Evolutionary conservation across 345 rosid species (phyloP).

Genomic region (Heritiera fomes): DNA sequence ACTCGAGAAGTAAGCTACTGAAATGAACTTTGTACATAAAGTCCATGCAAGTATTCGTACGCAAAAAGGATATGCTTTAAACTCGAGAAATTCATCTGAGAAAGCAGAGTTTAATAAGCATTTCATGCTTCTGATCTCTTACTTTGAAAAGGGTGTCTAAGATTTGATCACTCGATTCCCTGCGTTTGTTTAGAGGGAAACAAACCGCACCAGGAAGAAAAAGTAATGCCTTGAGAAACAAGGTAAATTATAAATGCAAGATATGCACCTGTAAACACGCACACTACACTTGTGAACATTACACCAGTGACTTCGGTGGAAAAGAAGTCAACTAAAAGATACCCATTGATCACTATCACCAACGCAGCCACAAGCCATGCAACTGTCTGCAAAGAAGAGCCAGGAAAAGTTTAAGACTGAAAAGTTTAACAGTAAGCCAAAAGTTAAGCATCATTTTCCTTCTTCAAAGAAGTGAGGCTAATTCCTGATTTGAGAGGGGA

Average conservation of each 20-base stretch:
- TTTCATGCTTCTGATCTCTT: neutral
- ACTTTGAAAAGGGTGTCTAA: neutral
- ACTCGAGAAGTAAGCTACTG: neutral
- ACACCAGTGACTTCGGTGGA: constrained; percentile 57
- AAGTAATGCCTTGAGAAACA: constrained; percentile 44
- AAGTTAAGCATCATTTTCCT: neutral
- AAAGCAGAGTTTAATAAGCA: neutral
- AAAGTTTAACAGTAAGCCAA: neutral
- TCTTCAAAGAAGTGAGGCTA: neutral
- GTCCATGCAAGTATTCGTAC: neutral
- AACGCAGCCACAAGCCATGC: constrained; percentile 82
- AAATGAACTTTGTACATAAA: neutral
- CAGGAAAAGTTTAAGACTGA: neutral
- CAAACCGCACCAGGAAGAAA: constrained; percentile 35
- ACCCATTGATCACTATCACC: constrained; percentile 86
- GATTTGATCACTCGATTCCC: constrained; percentile 26
- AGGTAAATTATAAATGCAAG: constrained; percentile 73
- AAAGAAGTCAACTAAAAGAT: constrained; percentile 79
- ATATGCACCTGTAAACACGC: constrained; percentile 51
- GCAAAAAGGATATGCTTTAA: neutral
- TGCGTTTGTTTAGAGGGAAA: constrained; percentile 30
- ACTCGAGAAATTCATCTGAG: neutral
- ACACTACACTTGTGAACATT: constrained; percentile 35
- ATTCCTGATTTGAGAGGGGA: neutral
- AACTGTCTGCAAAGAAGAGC: constrained; percentile 42